Evolutionary conservation across 1,139 yeast species (phyloP), one percentile per base, ranked within the genome.

Genomic region (Geotrichum bryndzae): DNA sequence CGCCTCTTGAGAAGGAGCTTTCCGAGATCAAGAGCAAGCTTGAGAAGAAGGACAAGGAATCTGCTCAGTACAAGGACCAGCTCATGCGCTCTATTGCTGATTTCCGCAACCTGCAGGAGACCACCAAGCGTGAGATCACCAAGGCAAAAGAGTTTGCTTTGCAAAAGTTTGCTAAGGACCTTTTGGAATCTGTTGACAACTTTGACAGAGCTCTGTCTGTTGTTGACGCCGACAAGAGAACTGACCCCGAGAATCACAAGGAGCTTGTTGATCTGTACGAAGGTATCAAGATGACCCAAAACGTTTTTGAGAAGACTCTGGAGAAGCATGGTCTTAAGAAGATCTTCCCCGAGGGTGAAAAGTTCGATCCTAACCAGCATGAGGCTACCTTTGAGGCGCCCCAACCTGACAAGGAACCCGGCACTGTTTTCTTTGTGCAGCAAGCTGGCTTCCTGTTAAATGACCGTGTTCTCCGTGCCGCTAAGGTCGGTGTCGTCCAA

Each of bases 401-500:
- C 53, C 90, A 88, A 72, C 90, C 95, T 57, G 96, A 85, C 71
- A 90, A 90, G 76, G 94, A 88, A 76, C 90, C 97, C 50, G 97
- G 97, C 64, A 88, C 97, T 48, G 90, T 92, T 62, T 89, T 91
- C 85, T 91, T 85, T 71, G 97, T 91, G 61, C 97, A 92, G 78
- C 97, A 89, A 77, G 83, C 87, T 31, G 98, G 98, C 57, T 92
- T 87, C 79, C 84, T 88, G 64, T 82, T 90, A 72, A 91, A 91
- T 76, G 85, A 88, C 68, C 84, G 97, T 74, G 96, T 91, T 54
- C 82, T 92, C 73, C 86, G 98, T 77, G 96, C 98, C 52, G 97
- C 98, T 65, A 92, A 92, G 81, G 98, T 92, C 68, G 97, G 98
- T 69, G 84, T 92, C 72, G 97, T 91, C 68, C 89, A 88, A 79